Evolutionary conservation across 768 basidiomycete species (phyloP), one percentile per base, ranked within the genome.

Genomic region (Rhizopogon roseolus): DNA sequence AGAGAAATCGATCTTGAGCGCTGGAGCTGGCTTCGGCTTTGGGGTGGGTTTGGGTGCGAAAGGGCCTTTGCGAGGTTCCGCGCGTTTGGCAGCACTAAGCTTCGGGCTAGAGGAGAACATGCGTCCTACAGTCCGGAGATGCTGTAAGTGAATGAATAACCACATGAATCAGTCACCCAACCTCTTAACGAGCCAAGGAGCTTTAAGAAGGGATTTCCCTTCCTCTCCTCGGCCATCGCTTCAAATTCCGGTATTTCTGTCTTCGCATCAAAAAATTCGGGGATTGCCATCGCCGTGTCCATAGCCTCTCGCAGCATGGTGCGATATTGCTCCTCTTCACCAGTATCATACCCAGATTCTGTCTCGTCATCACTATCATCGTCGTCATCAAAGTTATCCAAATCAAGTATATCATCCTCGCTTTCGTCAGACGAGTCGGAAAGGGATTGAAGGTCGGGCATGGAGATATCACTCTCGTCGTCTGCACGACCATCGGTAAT

Each of bases 131-230:
- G 16, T 25, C 19, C 9, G 2, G 40, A 22, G 36, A 25, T 3
- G 32, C n/a, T 36, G 9, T 68, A 25, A 60, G 41, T 32, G 3
- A 9, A 38, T 6, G 43, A 42, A 16, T 27, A 8, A 0, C 5
- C 8, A 5, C 5, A 39, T 13, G 22, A 41, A 43, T 32, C 29
- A 40, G 17, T 14, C 2, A 38, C 57, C 69, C 36, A 52, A 84
- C 90, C 90, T 80, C 85, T 77, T 54, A 93, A 65, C 13, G 86
- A 85, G 36, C 85, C 84, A 57, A 93, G 72, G 36, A 91, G 67
- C 64, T 85, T 90, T 60, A 92, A 66, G 66, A 93, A 91, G 0
- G 89, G 87, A 62, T 93, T 93, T 17, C 76, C 80, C 62, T 84
- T 85, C 50, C 77, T 73, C 50, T 80, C 77, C 22, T 83, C 80